Evolutionary conservation across 768 basidiomycete genomes (phyloP), one percentile per base, ranked within the genome.

Genomic region (Kwoniella dendrophila): DNA sequence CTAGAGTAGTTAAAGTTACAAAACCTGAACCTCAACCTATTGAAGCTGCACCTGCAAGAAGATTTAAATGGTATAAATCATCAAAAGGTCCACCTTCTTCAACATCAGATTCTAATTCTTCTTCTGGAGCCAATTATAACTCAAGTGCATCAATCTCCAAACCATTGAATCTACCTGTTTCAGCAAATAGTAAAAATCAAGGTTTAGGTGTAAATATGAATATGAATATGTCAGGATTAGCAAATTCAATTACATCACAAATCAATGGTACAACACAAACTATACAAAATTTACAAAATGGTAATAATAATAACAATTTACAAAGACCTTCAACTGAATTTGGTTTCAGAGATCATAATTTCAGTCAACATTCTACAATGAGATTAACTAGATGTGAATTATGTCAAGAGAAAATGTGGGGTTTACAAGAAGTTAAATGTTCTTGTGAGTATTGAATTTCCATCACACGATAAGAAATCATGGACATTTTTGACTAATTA

Each of bases 371-470:
- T 66, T 95, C 87, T 70, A 85, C 93, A 29, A 82, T 98, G 59
- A 86, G 94, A 36, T 90, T 96, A 60, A 88, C 90, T 29, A 85
- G 90, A 41, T 99, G 96, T 75, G 96, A 98, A 71, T 88, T 94
- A 56, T 99, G 96, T 75, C 88, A 87, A 33, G 96, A 98, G 75
- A 99, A 98, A 82, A 87, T 98, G 87, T 99, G 94, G 93, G 95
- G 95, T 6, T 86, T 93, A n/a, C 92, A 94, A 43, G 82, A 82
- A 74, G 83, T 90, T 55, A 88, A 90, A 32, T 99, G 96, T 76
- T 85, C 87, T 67, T 83, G 95, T 92, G 74, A 75, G 91, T 83
- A 10, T 20, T 6, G 24, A 4, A 20, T 27, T 11, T 36, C 10
- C 44, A 22, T 10, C 8, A 7, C 20, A 47, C 36, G 36, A 38